Conservation (phyloP, 805 yeast genomes). For the Hanseniaspora jakobsenii region DNA sequence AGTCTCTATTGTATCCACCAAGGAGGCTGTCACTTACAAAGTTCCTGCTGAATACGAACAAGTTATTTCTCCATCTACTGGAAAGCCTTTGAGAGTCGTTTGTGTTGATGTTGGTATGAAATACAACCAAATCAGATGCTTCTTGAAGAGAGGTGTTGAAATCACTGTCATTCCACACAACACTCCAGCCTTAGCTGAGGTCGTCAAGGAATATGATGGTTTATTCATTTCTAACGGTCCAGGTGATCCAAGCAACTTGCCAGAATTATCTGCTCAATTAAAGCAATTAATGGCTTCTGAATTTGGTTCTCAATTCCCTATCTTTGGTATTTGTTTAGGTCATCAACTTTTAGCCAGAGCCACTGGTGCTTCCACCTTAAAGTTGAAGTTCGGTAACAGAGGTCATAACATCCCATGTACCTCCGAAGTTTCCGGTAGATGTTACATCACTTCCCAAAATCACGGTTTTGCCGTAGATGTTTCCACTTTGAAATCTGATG, state of each 20-base stretch:
- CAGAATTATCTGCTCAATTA: slow-evolving; percentile 52
- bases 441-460: slow-evolving; percentile 97
- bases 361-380: slow-evolving; percentile 82
- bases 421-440: slow-evolving; percentile 77
- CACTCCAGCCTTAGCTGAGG: slow-evolving; percentile 64
- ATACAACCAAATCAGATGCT: slow-evolving; percentile 94
- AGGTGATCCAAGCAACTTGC: slow-evolving; percentile 91
- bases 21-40: slow-evolving; percentile 60
- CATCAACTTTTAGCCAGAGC: slow-evolving; percentile 95
- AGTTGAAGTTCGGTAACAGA: slow-evolving; percentile 95
- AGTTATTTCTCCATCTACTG: slow-evolving; percentile 37
- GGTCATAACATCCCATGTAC: slow-evolving; percentile 98
- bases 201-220: slow-evolving; percentile 61
- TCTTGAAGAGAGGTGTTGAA: slow-evolving; percentile 91
- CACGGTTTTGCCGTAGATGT: slow-evolving; percentile 97
- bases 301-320: slow-evolving; percentile 36
- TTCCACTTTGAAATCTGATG: slow-evolving; percentile 40
- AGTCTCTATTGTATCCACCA: slow-evolving; percentile 79
- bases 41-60: slow-evolving; percentile 42
- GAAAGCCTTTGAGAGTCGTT: slow-evolving; percentile 66
- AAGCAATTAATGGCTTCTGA: slow-evolving; percentile 45
- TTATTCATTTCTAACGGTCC: slow-evolving; percentile 96
- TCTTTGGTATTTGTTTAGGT: slow-evolving; percentile 97
- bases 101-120: slow-evolving; percentile 98
- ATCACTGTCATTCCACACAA: slow-evolving; percentile 92